Evolutionary conservation across 179 eudicot species (phyloP).

Genomic region (Patellifolia procumbens): DNA sequence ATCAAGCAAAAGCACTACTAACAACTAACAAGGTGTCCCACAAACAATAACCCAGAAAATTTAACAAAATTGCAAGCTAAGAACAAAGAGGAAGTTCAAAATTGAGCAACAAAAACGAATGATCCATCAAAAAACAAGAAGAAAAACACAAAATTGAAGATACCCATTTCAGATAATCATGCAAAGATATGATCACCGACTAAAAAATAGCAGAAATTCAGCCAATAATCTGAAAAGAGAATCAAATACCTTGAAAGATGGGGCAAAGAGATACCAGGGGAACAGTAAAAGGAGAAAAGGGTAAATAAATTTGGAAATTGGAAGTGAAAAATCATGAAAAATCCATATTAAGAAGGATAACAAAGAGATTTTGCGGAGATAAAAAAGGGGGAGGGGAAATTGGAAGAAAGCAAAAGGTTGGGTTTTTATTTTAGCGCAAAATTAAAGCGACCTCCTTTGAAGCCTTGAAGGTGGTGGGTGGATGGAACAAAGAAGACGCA

Average conservation of each 20-base stretch:
- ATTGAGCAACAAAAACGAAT: not conserved
- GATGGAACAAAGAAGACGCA: slow-evolving; percentile 30
- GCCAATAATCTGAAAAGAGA: not conserved
- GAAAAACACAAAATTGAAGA: slow-evolving; percentile 7
- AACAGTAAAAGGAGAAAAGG: not conserved
- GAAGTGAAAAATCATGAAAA: slow-evolving; percentile 10
- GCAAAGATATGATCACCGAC: slow-evolving; percentile 7
- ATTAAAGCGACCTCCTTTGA: slow-evolving; percentile 28
- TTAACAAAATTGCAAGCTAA: not conserved
- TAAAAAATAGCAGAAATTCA: not conserved
- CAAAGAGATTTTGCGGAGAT: slow-evolving; percentile 1
- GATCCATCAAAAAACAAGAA: slow-evolving; percentile 15
- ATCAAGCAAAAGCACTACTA: not conserved
- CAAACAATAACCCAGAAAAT: too few species aligned
- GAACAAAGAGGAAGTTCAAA: too few species aligned
- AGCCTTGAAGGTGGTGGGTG: slow-evolving; percentile 22
- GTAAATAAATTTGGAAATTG: slow-evolving; percentile 25
- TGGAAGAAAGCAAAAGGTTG: not conserved
- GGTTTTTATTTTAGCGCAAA: slow-evolving; percentile 19
- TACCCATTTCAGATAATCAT: slow-evolving; percentile 27
- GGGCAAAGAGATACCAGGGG: slow-evolving; percentile 16
- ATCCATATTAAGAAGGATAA: not conserved
- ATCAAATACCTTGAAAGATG: slow-evolving; percentile 24
- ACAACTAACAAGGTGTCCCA: too few species aligned
- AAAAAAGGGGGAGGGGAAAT: slow-evolving; percentile 8